Evolutionary conservation across 2,329 filamentous ascomycete genomes (phyloP).

Genomic region (Apiospora kogelbergensis): DNA sequence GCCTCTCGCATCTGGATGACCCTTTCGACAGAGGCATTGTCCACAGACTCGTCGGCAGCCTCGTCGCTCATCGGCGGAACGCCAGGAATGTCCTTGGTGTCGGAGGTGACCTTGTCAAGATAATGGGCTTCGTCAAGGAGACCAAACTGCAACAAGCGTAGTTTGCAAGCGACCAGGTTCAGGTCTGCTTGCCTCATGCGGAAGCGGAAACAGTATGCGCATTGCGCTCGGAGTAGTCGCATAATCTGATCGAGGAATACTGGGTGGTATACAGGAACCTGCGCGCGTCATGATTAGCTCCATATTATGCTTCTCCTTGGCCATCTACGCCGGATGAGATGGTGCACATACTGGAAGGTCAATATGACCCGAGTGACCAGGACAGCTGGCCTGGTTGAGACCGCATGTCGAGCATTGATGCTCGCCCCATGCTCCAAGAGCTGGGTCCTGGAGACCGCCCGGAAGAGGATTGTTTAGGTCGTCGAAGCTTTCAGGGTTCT

Average conservation of each 20-base stretch:
- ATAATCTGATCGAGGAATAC: slow-evolving; percentile 92
- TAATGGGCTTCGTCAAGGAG: slow-evolving; percentile 59
- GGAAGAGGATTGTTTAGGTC: slow-evolving; percentile 84
- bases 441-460: slow-evolving; percentile 89
- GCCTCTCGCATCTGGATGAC: slow-evolving; percentile 53
- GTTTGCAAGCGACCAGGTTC: slow-evolving; percentile 78
- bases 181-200: slow-evolving; percentile 75
- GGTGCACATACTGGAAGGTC: slow-evolving; percentile 63
- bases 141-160: slow-evolving; percentile 83
- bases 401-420: slow-evolving; percentile 91
- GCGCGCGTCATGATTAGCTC: neutral
- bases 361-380: slow-evolving; percentile 93
- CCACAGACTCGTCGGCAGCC: slow-evolving; percentile 57
- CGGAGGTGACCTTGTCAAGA: slow-evolving; percentile 39
- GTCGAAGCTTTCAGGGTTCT: slow-evolving; percentile 93
- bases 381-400: slow-evolving; percentile 76
- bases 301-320: neutral
- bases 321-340: neutral
- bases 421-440: slow-evolving; percentile 86
- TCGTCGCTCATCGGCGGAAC: slow-evolving; percentile 44
- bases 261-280: slow-evolving; percentile 88
- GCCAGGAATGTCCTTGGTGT: slow-evolving; percentile 33
- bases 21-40: slow-evolving; percentile 52
- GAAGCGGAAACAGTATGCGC: slow-evolving; percentile 86
- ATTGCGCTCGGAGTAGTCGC: slow-evolving; percentile 81